Conservation (phyloP, 371 early-diverging fungal genomes). For the Mucor irregularis region DNA sequence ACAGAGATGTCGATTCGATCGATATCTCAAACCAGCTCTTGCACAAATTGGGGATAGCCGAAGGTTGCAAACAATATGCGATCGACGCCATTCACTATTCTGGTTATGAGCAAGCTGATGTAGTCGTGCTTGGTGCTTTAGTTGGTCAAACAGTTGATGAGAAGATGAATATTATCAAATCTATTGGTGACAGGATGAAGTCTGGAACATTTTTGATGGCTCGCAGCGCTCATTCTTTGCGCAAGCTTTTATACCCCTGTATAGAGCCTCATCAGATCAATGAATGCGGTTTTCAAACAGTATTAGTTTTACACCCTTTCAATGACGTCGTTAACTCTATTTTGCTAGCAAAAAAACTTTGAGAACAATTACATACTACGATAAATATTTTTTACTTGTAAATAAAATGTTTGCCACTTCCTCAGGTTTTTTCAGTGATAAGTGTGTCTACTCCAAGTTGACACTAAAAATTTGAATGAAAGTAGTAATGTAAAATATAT, state of each 20-base stretch:
- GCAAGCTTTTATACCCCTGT: slow-evolving; percentile 33
- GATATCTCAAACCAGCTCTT: slow-evolving; percentile 12
- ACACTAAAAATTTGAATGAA: too few species aligned
- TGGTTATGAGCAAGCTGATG: slow-evolving; percentile 26
- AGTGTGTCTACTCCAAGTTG: too few species aligned
- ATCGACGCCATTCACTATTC: slow-evolving; percentile 21
- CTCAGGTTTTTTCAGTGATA: too few species aligned
- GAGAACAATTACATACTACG: background rate
- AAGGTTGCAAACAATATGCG: slow-evolving; percentile 11
- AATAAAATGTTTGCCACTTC: too few species aligned
- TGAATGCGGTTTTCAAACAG: slow-evolving; percentile 24
- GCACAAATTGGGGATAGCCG: slow-evolving; percentile 11
- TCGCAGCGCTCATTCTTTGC: slow-evolving; percentile 40
- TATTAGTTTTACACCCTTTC: slow-evolving; percentile 30
- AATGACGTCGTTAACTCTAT: slow-evolving; percentile 43
- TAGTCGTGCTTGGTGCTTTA: slow-evolving; percentile 37
- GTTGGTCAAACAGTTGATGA: slow-evolving; percentile 26
- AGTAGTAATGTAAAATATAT: too few species aligned
- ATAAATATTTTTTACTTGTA: too few species aligned
- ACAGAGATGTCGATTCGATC: slow-evolving; percentile 27
- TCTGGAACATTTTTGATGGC: slow-evolving; percentile 28
- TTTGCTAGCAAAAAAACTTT: slow-evolving; percentile 28
- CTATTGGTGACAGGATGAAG: slow-evolving; percentile 26
- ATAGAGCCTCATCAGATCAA: slow-evolving; percentile 24
- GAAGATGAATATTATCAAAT: slow-evolving; percentile 22